Base-by-base conservation (phyloP, 148 eudicot genomes). In the Cornus controversa region DNA sequence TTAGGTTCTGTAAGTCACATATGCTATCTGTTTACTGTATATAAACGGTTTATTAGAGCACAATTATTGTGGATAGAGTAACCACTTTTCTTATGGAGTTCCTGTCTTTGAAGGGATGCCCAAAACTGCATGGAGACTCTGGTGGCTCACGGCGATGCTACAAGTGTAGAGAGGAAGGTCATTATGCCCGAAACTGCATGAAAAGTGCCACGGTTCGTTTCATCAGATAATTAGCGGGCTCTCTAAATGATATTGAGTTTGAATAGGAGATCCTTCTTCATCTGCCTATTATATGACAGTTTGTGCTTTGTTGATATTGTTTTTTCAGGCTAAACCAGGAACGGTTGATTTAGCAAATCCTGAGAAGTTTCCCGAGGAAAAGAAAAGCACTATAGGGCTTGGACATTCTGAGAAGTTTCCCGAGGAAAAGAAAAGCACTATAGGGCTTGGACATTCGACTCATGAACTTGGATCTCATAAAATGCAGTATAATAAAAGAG, bases 101-200 rank as follows among this genome's bases (percentile, higher is more conserved):
- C 4, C 67, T 16, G n/a, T 76, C 29, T 69, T 18, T 77, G 28
- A 58, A 83, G 86, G 70, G 76, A 80, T 84, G 86, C 65, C 71
- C 83, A 2, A 84, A 84, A 70, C 78, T 75, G 11, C 75, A 23
- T 69, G 22, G 69, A 79, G 29, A 7, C 14, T 68, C 31, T 37
- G 28, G 54, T 68, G 78, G 79, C 67, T 82, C 73, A 0, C 37
- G 22, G 57, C 8, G 76, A 79, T 83, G 85, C 79, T 83, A 71
- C 80, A 83, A 76, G 29, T 83, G 82, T 68, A 80, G 82, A 76
- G 82, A 79, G 40, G 77, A 50, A 67, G 82, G 79, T 28, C 85
- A 83, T 79, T 76, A 53, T 67, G 82, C 82, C 8, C 68, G 85
- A 42, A 76, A 77, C 10, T 83, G 85, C 82, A 13, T 40, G 20